These are phyloP conservation scores for Cutaneotrichosporon sp. DNA, from an alignment of 1,284 basidiomycete genomes.

Conservation along the genomic window DNA sequence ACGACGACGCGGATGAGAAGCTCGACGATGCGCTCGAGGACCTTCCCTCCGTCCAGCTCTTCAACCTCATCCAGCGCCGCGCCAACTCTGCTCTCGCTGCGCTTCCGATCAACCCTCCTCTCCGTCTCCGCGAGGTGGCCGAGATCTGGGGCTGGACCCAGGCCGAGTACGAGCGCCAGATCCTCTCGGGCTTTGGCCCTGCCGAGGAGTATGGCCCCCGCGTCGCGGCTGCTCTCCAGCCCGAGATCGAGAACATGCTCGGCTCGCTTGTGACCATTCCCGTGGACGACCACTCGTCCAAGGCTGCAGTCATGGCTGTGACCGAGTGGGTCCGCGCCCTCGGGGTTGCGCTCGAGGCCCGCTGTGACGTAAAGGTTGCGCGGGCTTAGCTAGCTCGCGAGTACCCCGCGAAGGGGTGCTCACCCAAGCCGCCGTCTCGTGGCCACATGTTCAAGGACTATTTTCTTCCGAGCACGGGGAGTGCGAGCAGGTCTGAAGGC, in stretches of 20 bases:
- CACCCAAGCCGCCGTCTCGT: neutral
- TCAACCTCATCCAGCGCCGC: slow-evolving; percentile 43
- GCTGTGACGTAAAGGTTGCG: slow-evolving; percentile 41
- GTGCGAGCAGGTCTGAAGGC: neutral
- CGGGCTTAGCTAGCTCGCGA: slow-evolving; percentile 16
- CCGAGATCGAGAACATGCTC: slow-evolving; percentile 47
- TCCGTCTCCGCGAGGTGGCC: slow-evolving; percentile 36
- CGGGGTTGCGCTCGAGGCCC: slow-evolving; percentile 47
- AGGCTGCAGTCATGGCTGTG: slow-evolving; percentile 33
- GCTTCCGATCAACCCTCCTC: slow-evolving; percentile 13
- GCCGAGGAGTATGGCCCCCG: slow-evolving; percentile 52
- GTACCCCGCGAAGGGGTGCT: slow-evolving; percentile 7
- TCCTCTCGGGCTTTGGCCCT: slow-evolving; percentile 49
- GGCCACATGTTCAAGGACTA: neutral
- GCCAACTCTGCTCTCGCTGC: slow-evolving; percentile 39
- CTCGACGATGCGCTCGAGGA: slow-evolving; percentile 55
- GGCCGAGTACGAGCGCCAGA: slow-evolving; percentile 51
- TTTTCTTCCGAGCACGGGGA: neutral
- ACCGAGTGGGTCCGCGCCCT: slow-evolving; percentile 47
- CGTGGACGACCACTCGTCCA: slow-evolving; percentile 20
- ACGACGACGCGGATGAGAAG: slow-evolving; percentile 41
- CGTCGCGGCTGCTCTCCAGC: slow-evolving; percentile 50
- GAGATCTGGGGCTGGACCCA: slow-evolving; percentile 48
- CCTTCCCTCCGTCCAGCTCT: slow-evolving; percentile 50
- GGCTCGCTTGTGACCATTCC: slow-evolving; percentile 23